Conservation (phyloP, 495 filamentous ascomycete genomes). For the Xylaria castorea region DNA sequence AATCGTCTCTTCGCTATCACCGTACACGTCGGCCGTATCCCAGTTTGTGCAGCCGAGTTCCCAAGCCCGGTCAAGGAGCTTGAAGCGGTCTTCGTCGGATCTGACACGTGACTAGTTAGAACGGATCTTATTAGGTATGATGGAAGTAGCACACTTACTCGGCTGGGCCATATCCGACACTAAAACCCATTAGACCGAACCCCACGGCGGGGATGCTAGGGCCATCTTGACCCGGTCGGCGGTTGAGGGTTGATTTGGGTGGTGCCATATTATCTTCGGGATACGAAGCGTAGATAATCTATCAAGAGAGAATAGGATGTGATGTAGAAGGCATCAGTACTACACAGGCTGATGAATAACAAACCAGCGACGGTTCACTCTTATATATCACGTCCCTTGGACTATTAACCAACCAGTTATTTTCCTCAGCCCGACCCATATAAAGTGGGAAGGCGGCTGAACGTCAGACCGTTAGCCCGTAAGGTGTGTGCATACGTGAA, state of each 20-base stretch:
- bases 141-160: neutral
- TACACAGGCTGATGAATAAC: neutral
- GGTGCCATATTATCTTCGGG: constrained; percentile 24
- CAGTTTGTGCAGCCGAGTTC: constrained; percentile 57
- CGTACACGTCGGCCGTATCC: constrained; percentile 58
- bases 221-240: constrained; percentile 60
- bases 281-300: neutral
- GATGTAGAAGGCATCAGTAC: neutral
- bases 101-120: constrained; percentile 27
- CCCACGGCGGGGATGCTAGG: constrained; percentile 62
- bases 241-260: constrained; percentile 35
- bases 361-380: neutral
- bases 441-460: neutral
- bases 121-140: neutral
- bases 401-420: neutral
- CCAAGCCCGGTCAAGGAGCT: constrained; percentile 55
- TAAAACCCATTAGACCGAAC: constrained; percentile 62
- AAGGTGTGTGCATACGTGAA: constrained; percentile 12
- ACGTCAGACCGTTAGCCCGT: constrained; percentile 6
- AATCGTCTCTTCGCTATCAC: constrained; percentile 58
- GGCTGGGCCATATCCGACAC: constrained; percentile 53
- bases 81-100: constrained; percentile 53
- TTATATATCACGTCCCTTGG: neutral
- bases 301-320: neutral
- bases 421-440: neutral